phyloP scores from a whole-genome alignment of 257 asterid genomes.

The Solanum virginianum region DNA sequence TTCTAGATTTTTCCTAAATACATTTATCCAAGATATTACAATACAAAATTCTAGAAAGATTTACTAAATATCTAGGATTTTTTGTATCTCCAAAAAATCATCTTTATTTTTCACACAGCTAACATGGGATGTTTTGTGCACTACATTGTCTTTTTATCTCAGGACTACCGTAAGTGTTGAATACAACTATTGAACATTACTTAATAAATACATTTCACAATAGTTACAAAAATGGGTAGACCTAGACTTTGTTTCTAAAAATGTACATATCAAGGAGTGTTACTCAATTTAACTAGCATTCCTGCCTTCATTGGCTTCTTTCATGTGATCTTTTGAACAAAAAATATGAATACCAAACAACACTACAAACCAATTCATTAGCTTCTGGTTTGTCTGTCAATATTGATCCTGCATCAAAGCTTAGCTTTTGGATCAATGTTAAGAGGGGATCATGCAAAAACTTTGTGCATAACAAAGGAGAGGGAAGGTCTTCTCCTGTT shows the following conservation, averaged over 20 bases:
- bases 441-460: neutral
- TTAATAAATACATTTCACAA: neutral
- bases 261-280: neutral
- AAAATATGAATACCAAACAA: neutral
- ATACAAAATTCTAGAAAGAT: too few relatives aligned
- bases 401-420: neutral
- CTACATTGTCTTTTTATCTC: neutral
- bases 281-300: neutral
- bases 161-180: neutral
- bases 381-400: neutral
- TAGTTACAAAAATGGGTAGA: neutral
- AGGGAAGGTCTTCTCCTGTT: neutral
- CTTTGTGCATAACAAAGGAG: neutral
- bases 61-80: too few relatives aligned
- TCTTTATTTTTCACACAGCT: too few relatives aligned
- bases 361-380: neutral
- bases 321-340: neutral
- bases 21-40: too few relatives aligned
- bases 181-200: neutral
- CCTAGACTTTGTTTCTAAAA: neutral
- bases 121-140: neutral
- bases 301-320: neutral
- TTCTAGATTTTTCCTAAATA: too few relatives aligned
- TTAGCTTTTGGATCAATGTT: neutral
- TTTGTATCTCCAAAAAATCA: too few relatives aligned